phyloP scores from a whole-genome alignment of 371 early-diverging fungal species.

The Blakeslea trispora region DNA sequence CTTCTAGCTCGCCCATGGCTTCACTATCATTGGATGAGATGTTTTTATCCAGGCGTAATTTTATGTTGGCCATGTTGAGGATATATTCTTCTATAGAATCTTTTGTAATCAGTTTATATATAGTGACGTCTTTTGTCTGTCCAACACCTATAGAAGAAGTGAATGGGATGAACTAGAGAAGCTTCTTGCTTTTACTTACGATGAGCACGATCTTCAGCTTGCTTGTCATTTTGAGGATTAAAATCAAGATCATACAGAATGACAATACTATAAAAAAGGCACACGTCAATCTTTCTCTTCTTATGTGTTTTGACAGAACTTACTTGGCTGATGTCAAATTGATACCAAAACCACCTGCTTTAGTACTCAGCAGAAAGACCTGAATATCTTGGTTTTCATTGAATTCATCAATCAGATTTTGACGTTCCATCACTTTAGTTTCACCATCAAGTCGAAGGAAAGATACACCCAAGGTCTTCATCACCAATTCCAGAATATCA shows the following conservation, averaged over 20 bases:
- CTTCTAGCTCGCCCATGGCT: conserved; percentile 7
- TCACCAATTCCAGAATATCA: conserved; percentile 54
- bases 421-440: conserved; percentile 70
- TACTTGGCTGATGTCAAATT: conserved; percentile 89
- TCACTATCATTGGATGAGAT: conserved; percentile 17
- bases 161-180: too few species aligned
- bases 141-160: conserved; percentile 78
- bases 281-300: background rate
- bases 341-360: conserved; percentile 91
- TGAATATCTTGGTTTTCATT: conserved; percentile 61
- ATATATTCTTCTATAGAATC: conserved; percentile 80
- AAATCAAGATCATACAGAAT: conserved; percentile 91
- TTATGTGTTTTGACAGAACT: conserved; percentile 7
- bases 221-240: conserved; percentile 96
- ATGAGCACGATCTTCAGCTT: conserved; percentile 93
- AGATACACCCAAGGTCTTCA: conserved; percentile 48
- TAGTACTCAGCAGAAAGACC: conserved; percentile 89
- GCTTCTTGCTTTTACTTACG: conserved; percentile 55
- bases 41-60: conserved; percentile 73
- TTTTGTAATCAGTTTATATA: conserved; percentile 73
- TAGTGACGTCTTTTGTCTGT: conserved; percentile 84
- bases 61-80: conserved; percentile 63
- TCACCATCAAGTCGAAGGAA: conserved; percentile 68
- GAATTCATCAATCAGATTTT: conserved; percentile 78
- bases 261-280: conserved; percentile 61